Base-by-base conservation (phyloP, 2,329 filamentous ascomycete species). In the Knufia petricola region DNA sequence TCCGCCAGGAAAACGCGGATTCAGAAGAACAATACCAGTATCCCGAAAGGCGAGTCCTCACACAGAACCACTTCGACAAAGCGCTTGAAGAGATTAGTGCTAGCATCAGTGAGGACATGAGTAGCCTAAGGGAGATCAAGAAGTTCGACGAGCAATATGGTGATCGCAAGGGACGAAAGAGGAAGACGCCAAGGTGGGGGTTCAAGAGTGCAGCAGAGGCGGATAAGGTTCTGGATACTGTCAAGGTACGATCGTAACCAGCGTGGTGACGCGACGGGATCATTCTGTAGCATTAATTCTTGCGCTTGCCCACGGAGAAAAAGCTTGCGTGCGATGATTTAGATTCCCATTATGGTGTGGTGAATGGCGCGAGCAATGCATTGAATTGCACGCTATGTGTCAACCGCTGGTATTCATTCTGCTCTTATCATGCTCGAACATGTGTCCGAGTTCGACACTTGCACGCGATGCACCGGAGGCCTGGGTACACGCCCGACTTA, bases 81-180 rank as follows among this genome's bases (percentile, higher is more conserved):
- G 92, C 87, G 1, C 73, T 95, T 59, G 77, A 80, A 59, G 89
- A 96, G 66, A 95, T 98, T 57, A 86, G 84, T 49, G 88, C 92
- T 0, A 94, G 86, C 59, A 89, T 95, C 56, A 89, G 81, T 59
- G 90, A 95, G 65, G 89, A 98, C 61, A 96, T 95, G 90, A 75
- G 79, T 42, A 87, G 81, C 26, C 71, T 98, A 53, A 79, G 80
- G 55, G 85, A 86, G 10, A 95, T 98, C 59, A 78, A 87, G 59
- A 94, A 94, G 67, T 98, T 96, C 61, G 92, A 98, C 63, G 87
- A 95, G 68, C 85, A 90, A 64, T 98, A 89, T 64, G 90, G 92
- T 21, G 88, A 95, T 62, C 77, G 83, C 30, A 83, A 79, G 60
- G 78, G 76, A 1, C 77, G 78, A 57, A 76, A 78, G 61, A 79